phyloP scores from a whole-genome alignment of 192 early-diverging fungal species.

The Linnemannia exigua region DNA sequence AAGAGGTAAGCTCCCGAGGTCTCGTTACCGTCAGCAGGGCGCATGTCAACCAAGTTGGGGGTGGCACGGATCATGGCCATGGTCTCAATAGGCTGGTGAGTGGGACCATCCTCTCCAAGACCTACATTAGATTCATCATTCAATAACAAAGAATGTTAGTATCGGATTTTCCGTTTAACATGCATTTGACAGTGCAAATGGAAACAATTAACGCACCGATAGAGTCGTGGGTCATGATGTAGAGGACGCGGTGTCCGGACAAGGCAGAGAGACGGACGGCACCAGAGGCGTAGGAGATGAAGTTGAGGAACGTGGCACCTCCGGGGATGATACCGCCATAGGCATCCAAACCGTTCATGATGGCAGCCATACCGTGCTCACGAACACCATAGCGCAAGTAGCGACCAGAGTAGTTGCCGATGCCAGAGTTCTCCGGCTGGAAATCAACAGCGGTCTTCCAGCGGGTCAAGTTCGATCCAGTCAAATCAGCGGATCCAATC shows the following conservation, averaged over 20 bases:
- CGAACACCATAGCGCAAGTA: constrained; percentile 98
- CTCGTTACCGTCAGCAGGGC: constrained; percentile 97
- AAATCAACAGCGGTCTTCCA: constrained; percentile 97
- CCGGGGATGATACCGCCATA: constrained; percentile 93
- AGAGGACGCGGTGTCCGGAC: constrained; percentile 92
- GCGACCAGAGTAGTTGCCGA: constrained; percentile 90
- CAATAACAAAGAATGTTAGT: background rate
- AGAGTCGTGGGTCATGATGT: constrained; percentile 99
- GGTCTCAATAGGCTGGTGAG: constrained; percentile 99
- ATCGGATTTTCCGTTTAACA: background rate
- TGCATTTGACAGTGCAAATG: background rate
- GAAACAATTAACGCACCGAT: constrained; percentile 70
- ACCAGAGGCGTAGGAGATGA: constrained; percentile 76
- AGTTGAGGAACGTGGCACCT: constrained; percentile 95
- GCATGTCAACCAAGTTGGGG: constrained; percentile 90
- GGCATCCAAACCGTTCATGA: constrained; percentile 93
- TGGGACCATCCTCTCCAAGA: constrained; percentile 97
- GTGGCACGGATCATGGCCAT: constrained; percentile 91
- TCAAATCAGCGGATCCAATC: constrained; percentile 98
- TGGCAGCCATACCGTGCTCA: constrained; percentile 98
- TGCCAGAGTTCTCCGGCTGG: constrained; percentile 80
- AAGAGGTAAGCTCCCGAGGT: constrained; percentile 91
- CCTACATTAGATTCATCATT: background rate
- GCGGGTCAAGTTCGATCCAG: constrained; percentile 95
- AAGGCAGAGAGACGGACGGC: constrained; percentile 93